Conservation (phyloP, 2,329 filamentous ascomycete genomes). For the Botryotinia globosa region DNA sequence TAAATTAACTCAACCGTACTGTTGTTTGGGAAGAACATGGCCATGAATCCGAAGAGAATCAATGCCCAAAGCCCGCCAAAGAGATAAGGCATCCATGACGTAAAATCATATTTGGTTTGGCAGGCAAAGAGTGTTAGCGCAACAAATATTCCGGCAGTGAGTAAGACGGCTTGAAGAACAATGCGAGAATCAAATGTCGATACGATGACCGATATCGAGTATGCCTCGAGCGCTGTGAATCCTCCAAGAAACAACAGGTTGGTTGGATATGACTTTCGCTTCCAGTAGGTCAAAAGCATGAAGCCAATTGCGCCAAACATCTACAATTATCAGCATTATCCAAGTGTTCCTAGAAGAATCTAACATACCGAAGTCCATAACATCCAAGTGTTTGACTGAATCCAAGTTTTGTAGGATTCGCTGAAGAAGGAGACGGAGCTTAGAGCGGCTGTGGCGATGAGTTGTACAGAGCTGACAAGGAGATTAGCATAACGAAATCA, state of each 20-base stretch:
- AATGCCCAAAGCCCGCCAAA: conserved; percentile 88
- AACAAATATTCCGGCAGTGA: conserved; percentile 81
- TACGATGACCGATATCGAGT: conserved; percentile 87
- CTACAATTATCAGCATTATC: conserved; percentile 39
- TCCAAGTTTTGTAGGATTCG: conserved; percentile 75
- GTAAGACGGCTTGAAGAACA: conserved; percentile 84
- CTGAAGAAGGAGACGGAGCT: conserved; percentile 86
- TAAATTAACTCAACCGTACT: conserved; percentile 83
- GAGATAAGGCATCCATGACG: conserved; percentile 92
- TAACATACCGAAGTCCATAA: conserved; percentile 74
- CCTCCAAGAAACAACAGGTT: conserved; percentile 89
- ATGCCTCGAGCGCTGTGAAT: conserved; percentile 91
- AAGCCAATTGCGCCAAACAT: conserved; percentile 80
- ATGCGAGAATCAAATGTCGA: conserved; percentile 83
- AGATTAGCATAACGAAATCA: conserved; percentile 13
- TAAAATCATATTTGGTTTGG: conserved; percentile 98
- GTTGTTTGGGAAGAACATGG: conserved; percentile 80
- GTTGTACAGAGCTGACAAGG: conserved; percentile 68
- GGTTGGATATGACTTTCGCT: conserved; percentile 89
- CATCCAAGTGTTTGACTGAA: conserved; percentile 77
- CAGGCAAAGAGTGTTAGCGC: conserved; percentile 85
- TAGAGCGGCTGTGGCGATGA: conserved; percentile 77
- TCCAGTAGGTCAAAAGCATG: conserved; percentile 89
- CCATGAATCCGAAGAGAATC: conserved; percentile 90
- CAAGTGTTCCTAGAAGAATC: conserved; percentile 4